A percentile compares a stretch with the other conserved stretches of the same genome.
These are phyloP conservation scores for Kluyveromyces nonfermentans DNA, from an alignment of 805 yeast species.

Conservation along the genomic window DNA sequence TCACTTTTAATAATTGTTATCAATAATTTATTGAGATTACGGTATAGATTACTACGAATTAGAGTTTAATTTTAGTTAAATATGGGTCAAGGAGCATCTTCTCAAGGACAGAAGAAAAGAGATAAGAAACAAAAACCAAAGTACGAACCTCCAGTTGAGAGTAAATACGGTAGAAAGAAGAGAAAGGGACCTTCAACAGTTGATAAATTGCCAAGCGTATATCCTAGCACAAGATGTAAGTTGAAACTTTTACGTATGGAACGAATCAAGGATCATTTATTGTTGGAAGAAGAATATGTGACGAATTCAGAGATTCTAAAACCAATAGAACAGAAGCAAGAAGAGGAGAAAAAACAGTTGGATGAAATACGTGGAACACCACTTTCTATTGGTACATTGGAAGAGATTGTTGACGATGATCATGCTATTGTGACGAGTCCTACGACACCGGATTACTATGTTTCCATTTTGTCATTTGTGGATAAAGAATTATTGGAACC, in stretches of 20 bases:
- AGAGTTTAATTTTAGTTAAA: background rate
- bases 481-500: constrained; percentile 95
- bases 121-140: constrained; percentile 83
- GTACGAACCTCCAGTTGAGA: constrained; percentile 97
- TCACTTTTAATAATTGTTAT: too few species aligned
- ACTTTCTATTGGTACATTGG: constrained; percentile 91
- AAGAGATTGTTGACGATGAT: constrained; percentile 96
- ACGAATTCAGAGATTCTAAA: constrained; percentile 89
- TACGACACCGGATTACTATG: constrained; percentile 96
- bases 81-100: constrained; percentile 31
- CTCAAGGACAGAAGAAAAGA: constrained; percentile 31
- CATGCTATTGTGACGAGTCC: constrained; percentile 96
- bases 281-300: constrained; percentile 92
- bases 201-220: constrained; percentile 73
- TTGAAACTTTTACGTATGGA: constrained; percentile 85
- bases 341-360: constrained; percentile 89
- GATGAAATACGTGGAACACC: constrained; percentile 96
- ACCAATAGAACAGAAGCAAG: constrained; percentile 94
- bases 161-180: constrained; percentile 86
- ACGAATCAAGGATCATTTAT: constrained; percentile 89
- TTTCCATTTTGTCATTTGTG: constrained; percentile 89
- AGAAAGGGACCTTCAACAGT: constrained; percentile 86
- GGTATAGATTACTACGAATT: background rate
- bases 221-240: constrained; percentile 90
- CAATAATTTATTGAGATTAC: too few species aligned